These are phyloP conservation scores for Ophiostoma triangulosporum DNA, from an alignment of 2,329 filamentous ascomycete genomes.

Conservation along the genomic window DNA sequence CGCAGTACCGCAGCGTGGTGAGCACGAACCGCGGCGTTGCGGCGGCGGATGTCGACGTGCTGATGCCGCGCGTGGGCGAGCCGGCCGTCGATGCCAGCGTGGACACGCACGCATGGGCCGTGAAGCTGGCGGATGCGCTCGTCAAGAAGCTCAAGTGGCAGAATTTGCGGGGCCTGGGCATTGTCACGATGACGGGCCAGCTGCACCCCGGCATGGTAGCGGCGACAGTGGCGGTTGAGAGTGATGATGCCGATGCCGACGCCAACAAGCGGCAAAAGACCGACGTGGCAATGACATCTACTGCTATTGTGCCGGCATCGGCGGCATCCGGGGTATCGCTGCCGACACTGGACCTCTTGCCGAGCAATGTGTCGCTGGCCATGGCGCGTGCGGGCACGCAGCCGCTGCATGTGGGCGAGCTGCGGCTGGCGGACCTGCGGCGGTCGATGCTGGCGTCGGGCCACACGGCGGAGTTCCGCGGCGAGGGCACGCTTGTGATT, in stretches of 20 bases:
- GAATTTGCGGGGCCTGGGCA: slow-evolving; percentile 74
- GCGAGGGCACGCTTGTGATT: slow-evolving; percentile 81
- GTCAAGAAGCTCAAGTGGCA: slow-evolving; percentile 90
- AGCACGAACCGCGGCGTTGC: slow-evolving; percentile 29
- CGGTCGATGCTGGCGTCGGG: slow-evolving; percentile 70
- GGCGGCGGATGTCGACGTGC: slow-evolving; percentile 52
- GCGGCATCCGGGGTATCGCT: slow-evolving; percentile 18
- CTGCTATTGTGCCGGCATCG: slow-evolving; percentile 5
- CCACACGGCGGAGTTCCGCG: slow-evolving; percentile 82
- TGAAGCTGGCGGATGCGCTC: slow-evolving; percentile 74
- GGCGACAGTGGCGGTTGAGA: slow-evolving; percentile 20
- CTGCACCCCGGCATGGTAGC: slow-evolving; percentile 27
- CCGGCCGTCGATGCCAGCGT: slow-evolving; percentile 74
- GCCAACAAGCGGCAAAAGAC: slow-evolving; percentile 36
- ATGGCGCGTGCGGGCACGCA: slow-evolving; percentile 66
- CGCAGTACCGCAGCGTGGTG: slow-evolving; percentile 61
- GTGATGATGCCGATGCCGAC: slow-evolving; percentile 24
- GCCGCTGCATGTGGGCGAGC: slow-evolving; percentile 86
- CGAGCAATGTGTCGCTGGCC: slow-evolving; percentile 19
- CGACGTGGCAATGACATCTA: slow-evolving; percentile 16
- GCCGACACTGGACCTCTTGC: slow-evolving; percentile 41
- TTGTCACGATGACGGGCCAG: slow-evolving; percentile 82
- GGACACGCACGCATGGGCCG: slow-evolving; percentile 93
- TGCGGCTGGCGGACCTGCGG: slow-evolving; percentile 76
- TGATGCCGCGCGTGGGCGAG: slow-evolving; percentile 61